phyloP scores from a whole-genome alignment of 306 rosid genomes.

The Trichosanthes cucumerina region DNA sequence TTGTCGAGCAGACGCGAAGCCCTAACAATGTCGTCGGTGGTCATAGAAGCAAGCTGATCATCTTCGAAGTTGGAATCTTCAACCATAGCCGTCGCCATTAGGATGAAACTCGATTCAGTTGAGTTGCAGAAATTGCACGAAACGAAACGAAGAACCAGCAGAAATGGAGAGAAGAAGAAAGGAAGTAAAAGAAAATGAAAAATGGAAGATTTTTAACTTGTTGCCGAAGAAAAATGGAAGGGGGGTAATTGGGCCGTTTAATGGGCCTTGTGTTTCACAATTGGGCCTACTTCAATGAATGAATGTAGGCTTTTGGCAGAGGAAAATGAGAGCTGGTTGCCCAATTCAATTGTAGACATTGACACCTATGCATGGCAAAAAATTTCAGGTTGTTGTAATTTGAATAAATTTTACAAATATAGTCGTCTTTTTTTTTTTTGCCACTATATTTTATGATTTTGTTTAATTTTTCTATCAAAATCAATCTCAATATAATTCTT shows the following conservation, averaged over 20 bases:
- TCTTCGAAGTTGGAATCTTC: constrained; percentile 71
- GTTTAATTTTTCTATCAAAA: neutral
- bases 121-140: neutral
- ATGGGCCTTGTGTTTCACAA: neutral
- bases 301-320: neutral
- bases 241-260: neutral
- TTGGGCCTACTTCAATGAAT: neutral
- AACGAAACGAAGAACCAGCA: neutral
- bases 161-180: neutral
- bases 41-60: constrained; percentile 59
- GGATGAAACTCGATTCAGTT: neutral
- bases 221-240: constrained; percentile 3
- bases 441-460: too few relatives aligned
- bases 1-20: constrained; percentile 82
- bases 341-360: too few relatives aligned
- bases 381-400: too few relatives aligned
- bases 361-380: too few relatives aligned
- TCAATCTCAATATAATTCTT: neutral
- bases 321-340: neutral
- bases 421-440: too few relatives aligned
- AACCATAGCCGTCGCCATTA: constrained; percentile 64
- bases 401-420: too few relatives aligned
- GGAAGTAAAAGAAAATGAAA: neutral
- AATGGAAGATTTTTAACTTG: neutral
- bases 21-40: constrained; percentile 52